Percentiles rank a stretch among this genome's conserved stretches.
phyloP scores from a whole-genome alignment of 2,329 filamentous ascomycete species.

The Fusarium haematococcum region DNA sequence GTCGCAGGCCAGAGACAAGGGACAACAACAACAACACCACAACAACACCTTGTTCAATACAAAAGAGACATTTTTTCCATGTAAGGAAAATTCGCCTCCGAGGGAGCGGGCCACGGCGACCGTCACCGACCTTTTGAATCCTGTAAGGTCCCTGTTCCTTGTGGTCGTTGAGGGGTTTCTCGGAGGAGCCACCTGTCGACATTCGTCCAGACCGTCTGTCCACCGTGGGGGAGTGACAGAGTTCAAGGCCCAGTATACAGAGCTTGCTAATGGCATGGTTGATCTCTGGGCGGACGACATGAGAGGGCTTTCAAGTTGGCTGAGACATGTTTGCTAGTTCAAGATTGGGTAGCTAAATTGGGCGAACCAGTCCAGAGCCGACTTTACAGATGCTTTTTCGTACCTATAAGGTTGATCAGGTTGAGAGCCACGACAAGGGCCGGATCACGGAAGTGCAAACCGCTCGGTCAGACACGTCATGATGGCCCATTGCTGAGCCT shows the following conservation, averaged over 20 bases:
- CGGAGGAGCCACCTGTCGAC: slow-evolving; percentile 11
- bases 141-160: slow-evolving; percentile 28
- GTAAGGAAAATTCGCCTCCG: neutral
- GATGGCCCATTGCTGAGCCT: slow-evolving; percentile 1
- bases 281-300: slow-evolving; percentile 11
- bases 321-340: slow-evolving; percentile 23
- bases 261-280: neutral
- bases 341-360: slow-evolving; percentile 12
- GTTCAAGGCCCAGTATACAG: slow-evolving; percentile 25
- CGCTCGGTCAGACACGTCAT: slow-evolving; percentile 19
- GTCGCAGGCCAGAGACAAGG: slow-evolving; percentile 19
- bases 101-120: neutral
- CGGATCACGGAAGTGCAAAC: neutral
- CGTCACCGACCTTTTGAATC: neutral
- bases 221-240: slow-evolving; percentile 12
- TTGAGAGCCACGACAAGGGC: slow-evolving; percentile 13
- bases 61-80: slow-evolving; percentile 9
- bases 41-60: slow-evolving; percentile 5
- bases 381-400: neutral
- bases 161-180: slow-evolving; percentile 23
- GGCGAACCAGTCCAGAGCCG: slow-evolving; percentile 10
- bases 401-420: slow-evolving; percentile 3
- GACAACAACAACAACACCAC: slow-evolving; percentile 11
- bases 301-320: slow-evolving; percentile 9
- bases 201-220: slow-evolving; percentile 10